Evolutionary conservation across 768 basidiomycete species (phyloP), one percentile per base, ranked within the genome.

Genomic region (Mycena chlorophos): DNA sequence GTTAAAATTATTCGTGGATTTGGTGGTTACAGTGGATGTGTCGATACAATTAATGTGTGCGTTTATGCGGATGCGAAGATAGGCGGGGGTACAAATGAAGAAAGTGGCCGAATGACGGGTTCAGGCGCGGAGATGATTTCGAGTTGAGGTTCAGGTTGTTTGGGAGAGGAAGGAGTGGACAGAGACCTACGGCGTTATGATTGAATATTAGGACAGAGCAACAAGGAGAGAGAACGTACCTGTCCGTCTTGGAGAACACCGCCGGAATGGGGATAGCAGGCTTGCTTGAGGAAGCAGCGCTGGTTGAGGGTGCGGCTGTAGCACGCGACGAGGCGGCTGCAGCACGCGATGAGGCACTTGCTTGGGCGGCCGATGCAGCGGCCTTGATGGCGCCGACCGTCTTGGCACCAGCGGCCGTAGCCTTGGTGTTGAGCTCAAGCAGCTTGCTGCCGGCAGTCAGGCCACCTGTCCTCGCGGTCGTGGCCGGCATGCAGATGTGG

Each of bases 61-160:
- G 27, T 72, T 89, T 71, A 91, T 56, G 87, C 87, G 60, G 73
- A 69, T 42, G 81, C 81, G 65, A 89, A 90, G 25, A 91, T 74
- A 30, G 87, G 75, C 53, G 78, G 87, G 16, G 88, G 89, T 55
- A 81, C 75, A 65, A 84, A 89, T 58, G 86, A 82, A 58, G 64
- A 74, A 55, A 27, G 56, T 29, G 63, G 69, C 45, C 76, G 72
- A 62, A 75, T 76, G 56, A 65, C 65, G 47, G 74, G 67, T 56
- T 72, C 64, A 8, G 71, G 64, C 17, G 66, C 59, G 39, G 73
- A 72, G 68, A 77, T 71, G 52, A 69, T 66, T 71, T 73, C 72
- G 25, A 66, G 50, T 66, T 53, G 51, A 63, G 52, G 56, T 58
- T 59, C 55, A 49, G n/a, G n/a, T n/a, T n/a, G n/a, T n/a, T n/a